Conservation (phyloP, 2,329 filamentous ascomycete genomes). For the Fonsecaea pedrosoi region DNA sequence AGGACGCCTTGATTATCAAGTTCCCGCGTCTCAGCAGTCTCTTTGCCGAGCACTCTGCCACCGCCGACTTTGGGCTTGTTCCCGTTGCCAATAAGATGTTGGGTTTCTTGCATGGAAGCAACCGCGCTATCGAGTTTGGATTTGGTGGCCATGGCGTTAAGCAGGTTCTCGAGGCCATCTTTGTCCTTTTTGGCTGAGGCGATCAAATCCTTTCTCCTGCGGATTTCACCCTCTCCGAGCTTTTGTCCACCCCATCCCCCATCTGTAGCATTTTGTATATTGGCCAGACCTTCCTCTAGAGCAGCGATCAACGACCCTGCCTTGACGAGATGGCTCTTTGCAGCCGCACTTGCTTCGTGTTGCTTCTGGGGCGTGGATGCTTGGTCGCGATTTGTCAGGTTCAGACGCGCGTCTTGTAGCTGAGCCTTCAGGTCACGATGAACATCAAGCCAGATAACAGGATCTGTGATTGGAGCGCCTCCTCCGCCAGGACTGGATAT, state of each 20-base stretch:
- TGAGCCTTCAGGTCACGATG: conserved; percentile 65
- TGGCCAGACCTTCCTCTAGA: conserved; percentile 63
- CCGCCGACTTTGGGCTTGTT: conserved; percentile 50
- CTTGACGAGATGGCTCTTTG: conserved; percentile 65
- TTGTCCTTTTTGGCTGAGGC: conserved; percentile 65
- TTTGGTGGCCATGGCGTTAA: conserved; percentile 65
- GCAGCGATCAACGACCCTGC: conserved; percentile 62
- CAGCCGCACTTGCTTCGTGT: conserved; percentile 67
- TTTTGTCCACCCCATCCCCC: conserved; percentile 43
- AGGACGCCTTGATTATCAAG: conserved; percentile 69
- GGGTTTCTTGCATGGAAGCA: conserved; percentile 56
- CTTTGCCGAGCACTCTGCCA: conserved; percentile 59
- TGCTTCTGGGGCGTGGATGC: conserved; percentile 65
- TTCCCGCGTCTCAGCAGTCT: conserved; percentile 68
- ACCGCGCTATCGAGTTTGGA: conserved; percentile 53
- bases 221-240: conserved; percentile 67
- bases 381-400: conserved; percentile 66
- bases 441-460: conserved; percentile 68
- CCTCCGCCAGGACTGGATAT: conserved; percentile 49
- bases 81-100: conserved; percentile 46
- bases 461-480: conserved; percentile 54
- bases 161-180: conserved; percentile 65
- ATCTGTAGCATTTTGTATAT: conserved; percentile 42
- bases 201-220: conserved; percentile 64
- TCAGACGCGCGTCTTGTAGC: conserved; percentile 65